These are phyloP conservation scores for Phytophthora foliorum DNA, from an alignment of 352 stramenopile genomes.

Conservation along the genomic window DNA sequence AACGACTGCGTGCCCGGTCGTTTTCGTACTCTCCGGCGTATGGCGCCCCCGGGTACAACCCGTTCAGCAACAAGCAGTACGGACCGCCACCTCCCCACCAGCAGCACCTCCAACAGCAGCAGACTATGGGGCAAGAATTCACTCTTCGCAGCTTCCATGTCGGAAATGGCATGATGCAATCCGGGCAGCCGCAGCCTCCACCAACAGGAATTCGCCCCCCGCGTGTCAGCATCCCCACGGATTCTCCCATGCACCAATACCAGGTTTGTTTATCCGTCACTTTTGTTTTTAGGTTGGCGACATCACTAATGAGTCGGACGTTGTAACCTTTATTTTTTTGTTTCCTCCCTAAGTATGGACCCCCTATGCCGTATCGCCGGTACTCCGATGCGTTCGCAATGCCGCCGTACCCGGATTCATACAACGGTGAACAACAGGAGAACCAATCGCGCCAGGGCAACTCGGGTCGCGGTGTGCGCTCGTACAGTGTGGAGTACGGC, in stretches of 20 bases:
- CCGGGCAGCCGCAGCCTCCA: constrained; percentile 43
- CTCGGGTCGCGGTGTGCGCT: constrained; percentile 65
- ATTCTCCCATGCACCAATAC: constrained; percentile 77
- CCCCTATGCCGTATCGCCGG: constrained; percentile 68
- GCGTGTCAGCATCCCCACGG: constrained; percentile 73
- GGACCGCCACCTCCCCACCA: constrained; percentile 47
- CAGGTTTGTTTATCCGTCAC: constrained; percentile 48
- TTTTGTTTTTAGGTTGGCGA: not conserved
- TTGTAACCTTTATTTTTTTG: not conserved
- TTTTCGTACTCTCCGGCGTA: constrained; percentile 83
- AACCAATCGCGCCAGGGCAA: constrained; percentile 56
- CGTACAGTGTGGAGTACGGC: constrained; percentile 82
- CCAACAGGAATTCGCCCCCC: constrained; percentile 57
- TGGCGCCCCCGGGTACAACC: constrained; percentile 58
- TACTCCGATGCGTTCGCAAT: constrained; percentile 82
- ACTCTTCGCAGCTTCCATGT: constrained; percentile 68
- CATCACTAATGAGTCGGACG: constrained; percentile 11
- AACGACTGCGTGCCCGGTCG: constrained; percentile 76
- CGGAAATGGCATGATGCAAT: constrained; percentile 52
- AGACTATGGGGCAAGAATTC: constrained; percentile 58
- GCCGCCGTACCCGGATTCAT: constrained; percentile 70
- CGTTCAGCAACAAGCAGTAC: constrained; percentile 65
- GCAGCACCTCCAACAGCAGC: constrained; percentile 50
- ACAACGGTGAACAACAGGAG: constrained; percentile 58
- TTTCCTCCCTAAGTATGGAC: constrained; percentile 42